Base-by-base conservation (phyloP, 2,329 filamentous ascomycete genomes). In the Pyricularia grisea region DNA sequence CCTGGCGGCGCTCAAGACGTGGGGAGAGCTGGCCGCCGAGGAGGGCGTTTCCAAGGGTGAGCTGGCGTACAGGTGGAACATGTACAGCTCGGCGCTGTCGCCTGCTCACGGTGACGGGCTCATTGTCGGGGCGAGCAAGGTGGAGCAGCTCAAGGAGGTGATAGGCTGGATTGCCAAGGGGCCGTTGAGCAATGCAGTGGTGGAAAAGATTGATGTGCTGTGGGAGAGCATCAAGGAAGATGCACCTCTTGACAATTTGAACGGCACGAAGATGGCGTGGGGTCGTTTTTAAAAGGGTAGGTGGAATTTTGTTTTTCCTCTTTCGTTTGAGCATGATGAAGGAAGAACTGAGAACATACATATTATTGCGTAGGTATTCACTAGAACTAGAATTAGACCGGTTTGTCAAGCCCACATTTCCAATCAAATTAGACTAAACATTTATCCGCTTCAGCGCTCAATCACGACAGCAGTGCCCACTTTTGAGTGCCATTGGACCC, bases 31-130 rank as follows among this genome's bases (percentile, higher is more conserved):
- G 2, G 68, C 68, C 10, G 31, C 36, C 7, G 67, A 63, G 14
- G 69, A 68, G 25, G 72, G 70, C 42, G 60, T 71, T 6, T 27
- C 63, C 5, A 28, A 17, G 1, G 67, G 50, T 25, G 71, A 71
- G 70, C 65, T 71, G 36, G 78, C 81, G 3, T 73, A 82, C 12
- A 75, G 81, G 3, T 83, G 81, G 81, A 76, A 76, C 1, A 73
- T 73, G 6, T 74, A 78, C 67, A 79, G 82, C 70, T 76, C 79
- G 42, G 67, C 71, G 27, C 73, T 83, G 1, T 69, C 74, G 17
- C 71, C 66, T 0, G 69, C 72, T 6, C 68, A 76, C 14, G 79
- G 78, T 0, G 81, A 82, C 60, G 76, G 73, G 1, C 67, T 81
- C 17, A 76, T 81, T 5, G 69, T 81, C 5, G 78, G 77, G 0